Conservation (phyloP, 768 basidiomycete genomes). For the Podaxis sp. region DNA sequence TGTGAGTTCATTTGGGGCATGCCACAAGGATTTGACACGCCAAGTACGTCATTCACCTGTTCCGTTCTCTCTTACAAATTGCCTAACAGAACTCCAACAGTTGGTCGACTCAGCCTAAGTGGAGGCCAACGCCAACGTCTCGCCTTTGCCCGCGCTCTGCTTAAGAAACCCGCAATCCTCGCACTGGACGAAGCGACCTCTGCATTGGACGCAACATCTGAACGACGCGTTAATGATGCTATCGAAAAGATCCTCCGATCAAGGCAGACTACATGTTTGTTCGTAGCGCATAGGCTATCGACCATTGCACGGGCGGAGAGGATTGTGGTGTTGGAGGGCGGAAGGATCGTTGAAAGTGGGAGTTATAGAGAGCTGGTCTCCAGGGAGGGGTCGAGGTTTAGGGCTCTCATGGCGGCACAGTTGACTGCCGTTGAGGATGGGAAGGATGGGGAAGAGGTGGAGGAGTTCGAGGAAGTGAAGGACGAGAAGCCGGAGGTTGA, state of each 20-base stretch:
- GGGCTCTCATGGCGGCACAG: constrained; percentile 88
- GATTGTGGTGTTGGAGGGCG: constrained; percentile 88
- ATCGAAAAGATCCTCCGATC: constrained; percentile 83
- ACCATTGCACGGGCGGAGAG: constrained; percentile 89
- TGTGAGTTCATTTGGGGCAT: constrained; percentile 96
- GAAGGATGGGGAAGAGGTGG: constrained; percentile 17
- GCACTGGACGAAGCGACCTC: constrained; percentile 90
- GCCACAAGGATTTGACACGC: constrained; percentile 91
- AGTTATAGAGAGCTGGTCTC: constrained; percentile 77
- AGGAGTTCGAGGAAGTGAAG: constrained; percentile 11
- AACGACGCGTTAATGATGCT: constrained; percentile 86
- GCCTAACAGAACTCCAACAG: constrained; percentile 29
- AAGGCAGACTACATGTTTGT: constrained; percentile 80
- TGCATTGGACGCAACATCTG: constrained; percentile 85
- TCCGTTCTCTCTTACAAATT: not conserved
- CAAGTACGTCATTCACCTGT: constrained; percentile 52
- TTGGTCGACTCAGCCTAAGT: constrained; percentile 66
- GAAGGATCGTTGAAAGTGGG: constrained; percentile 79
- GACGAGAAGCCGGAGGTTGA: not conserved
- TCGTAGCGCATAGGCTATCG: constrained; percentile 87
- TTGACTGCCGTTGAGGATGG: constrained; percentile 44
- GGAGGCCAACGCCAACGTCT: constrained; percentile 82
- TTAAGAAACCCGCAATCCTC: constrained; percentile 86
- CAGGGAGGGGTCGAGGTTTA: constrained; percentile 73
- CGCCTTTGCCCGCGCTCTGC: constrained; percentile 81